Base-by-base conservation (phyloP, 768 basidiomycete species). In the Pisolithus tinctorius region DNA sequence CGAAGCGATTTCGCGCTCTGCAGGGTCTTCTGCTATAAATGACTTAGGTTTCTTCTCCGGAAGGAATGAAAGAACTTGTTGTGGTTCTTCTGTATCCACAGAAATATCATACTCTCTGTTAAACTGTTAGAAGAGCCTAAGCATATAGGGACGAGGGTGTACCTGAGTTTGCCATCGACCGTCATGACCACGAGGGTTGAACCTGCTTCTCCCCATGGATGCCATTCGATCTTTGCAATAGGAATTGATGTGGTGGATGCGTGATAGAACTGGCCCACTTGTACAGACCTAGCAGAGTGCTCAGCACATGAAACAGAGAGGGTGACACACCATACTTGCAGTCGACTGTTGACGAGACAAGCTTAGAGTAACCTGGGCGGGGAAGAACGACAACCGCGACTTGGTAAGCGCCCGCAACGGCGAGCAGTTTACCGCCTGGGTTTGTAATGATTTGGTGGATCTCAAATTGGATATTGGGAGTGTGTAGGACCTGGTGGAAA, bases 101-200 rank as follows among this genome's bases (percentile, higher is more conserved):
- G 86, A 86, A 16, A 94, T 84, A 64, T 95, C 90, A 61, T 97
- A 98, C 68, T 98, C 95, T 50, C 93, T 93, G 44, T 23, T 3
- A 39, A 34, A 42, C 46, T 11, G 13, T 58, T 51, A 51, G 54
- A 40, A 13, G 31, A 39, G 37, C 8, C 20, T 25, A 39, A 26
- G 40, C 11, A 17, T 9, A 25, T 13, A 10, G 36, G 40, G 5
- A 23, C 17, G 9, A 40, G 29, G 17, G 57, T 76, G 40, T 59
- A 85, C 92, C 90, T 76, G 34, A 99, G 70, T 59, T 86, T 84
- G 26, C 90, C 89, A 58, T 98, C 93, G 6, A 80, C 69, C 2
- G 93, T 92, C 82, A 98, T 86, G 25, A 98, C 88, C 73, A 96
- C 78, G 36, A 99, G 75, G 1, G 89, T 93, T 20, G 92, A 90